phyloP scores from a whole-genome alignment of 495 filamentous ascomycete species.

The Niebla homalea region DNA sequence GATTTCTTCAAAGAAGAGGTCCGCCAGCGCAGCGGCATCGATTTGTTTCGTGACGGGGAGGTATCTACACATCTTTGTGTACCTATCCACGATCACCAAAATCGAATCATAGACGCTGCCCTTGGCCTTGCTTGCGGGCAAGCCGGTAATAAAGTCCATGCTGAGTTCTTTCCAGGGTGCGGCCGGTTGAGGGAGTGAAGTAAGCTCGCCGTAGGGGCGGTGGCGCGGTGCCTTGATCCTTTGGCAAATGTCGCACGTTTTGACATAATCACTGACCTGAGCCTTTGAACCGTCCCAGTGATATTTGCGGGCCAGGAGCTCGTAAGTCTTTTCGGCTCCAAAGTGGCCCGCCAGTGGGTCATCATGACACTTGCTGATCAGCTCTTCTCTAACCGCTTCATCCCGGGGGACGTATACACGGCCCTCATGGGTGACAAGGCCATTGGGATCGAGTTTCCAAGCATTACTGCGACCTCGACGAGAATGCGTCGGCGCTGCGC shows the following conservation, averaged over 20 bases:
- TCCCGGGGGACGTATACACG: too few species aligned
- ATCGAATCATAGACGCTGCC: conserved; percentile 4
- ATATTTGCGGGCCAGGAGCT: too few species aligned
- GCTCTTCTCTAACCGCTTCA: too few species aligned
- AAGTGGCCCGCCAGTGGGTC: too few species aligned
- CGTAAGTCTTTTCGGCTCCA: too few species aligned
- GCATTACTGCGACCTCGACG: too few species aligned
- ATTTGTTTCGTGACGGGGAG: background rate
- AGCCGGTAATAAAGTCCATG: conserved; percentile 14
- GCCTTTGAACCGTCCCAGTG: too few species aligned
- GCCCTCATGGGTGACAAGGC: too few species aligned
- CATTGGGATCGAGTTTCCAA: too few species aligned
- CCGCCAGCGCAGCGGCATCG: background rate
- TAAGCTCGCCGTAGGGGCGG: conserved; percentile 7
- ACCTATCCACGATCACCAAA: conserved; percentile 12
- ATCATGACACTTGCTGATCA: too few species aligned
- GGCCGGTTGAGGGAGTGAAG: background rate
- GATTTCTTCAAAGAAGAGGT: conserved; percentile 3
- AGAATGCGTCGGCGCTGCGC: too few species aligned
- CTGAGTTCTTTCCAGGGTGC: conserved; percentile 5
- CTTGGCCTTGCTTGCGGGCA: background rate
- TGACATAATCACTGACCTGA: too few species aligned
- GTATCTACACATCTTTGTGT: conserved; percentile 10
- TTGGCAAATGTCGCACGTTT: conserved; percentile 1
- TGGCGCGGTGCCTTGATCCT: conserved; percentile 1